Base-by-base conservation (phyloP, 2,329 filamentous ascomycete species). In the Fusarium cyanostomum region DNA sequence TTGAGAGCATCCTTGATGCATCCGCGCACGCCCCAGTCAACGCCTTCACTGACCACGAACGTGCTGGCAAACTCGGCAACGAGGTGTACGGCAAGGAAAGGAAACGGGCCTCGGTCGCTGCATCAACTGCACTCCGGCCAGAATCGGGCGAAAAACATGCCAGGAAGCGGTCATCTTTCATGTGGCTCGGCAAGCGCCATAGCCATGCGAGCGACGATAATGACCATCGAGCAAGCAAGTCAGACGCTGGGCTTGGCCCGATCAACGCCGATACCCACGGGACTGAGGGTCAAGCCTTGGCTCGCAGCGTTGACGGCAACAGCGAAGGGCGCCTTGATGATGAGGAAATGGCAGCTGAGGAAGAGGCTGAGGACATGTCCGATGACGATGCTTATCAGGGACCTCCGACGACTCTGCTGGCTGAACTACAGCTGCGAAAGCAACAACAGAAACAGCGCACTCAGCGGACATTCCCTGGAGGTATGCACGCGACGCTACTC, bases 1-100 rank as follows among this genome's bases (percentile, higher is more conserved):
- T 99, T 8, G 94, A 99, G 66, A 94, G 88, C 73, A 96, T 99
- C 50, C 84, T 99, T 13, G 91, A 97, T 72, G 95, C 94, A 8
- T 95, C 94, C 3, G 91, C 92, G 3, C 86, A 84, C 58, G 94
- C 95, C 0, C 95, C 95, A 1, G 93, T 97, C 27, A 92, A 84
- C 66, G 94, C 94, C 24, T 98, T 98, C 70, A 96, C 91, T 0
- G 92, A 97, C 71, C 93, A 97, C 74, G 86, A 89, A 1, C 93
- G 91, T 71, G 91, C 89, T 26, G 93, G 93, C 5, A 86, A 88
- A 62, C 81, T 93, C 10, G 91, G 92, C 21, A 75, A 85, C 5
- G 91, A 94, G 68, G 85, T 94, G 0, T 96, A 95, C 72, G 90
- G 90, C 30, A 73, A 79, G 64, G 78, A 84, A 65, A 84, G 82